phyloP scores from a whole-genome alignment of 1,139 yeast genomes.

The Nakaseomyces delphensis region DNA sequence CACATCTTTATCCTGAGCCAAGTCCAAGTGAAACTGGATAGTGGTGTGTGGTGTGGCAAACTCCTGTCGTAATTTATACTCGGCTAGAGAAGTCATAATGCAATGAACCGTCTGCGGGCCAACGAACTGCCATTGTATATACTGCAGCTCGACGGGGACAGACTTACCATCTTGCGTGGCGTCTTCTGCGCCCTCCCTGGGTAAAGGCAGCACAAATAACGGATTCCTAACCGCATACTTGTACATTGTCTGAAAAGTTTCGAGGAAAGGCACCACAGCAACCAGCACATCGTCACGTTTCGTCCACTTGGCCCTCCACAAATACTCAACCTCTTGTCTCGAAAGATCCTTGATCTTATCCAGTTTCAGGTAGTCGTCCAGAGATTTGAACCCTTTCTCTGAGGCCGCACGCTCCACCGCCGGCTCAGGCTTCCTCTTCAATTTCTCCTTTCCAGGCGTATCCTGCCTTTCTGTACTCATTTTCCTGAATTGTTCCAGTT shows the following conservation, averaged over 20 bases:
- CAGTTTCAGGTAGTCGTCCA: constrained; percentile 61
- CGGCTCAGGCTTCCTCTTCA: constrained; percentile 43
- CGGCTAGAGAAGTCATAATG: constrained; percentile 84
- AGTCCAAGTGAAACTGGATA: constrained; percentile 75
- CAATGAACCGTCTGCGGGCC: constrained; percentile 83
- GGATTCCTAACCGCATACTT: constrained; percentile 68
- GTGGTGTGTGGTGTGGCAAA: constrained; percentile 95
- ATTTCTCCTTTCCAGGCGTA: no score
- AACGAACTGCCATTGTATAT: constrained; percentile 88
- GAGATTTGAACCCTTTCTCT: constrained; percentile 55
- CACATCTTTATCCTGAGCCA: constrained; percentile 50
- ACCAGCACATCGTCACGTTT: constrained; percentile 50
- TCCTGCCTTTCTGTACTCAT: no score
- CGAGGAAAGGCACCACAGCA: constrained; percentile 48
- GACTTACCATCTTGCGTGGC: constrained; percentile 29
- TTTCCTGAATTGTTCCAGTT: constrained; percentile 43
- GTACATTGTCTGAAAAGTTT: constrained; percentile 52
- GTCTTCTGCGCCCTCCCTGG: constrained; percentile 33
- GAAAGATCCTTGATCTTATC: constrained; percentile 54
- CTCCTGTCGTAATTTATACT: constrained; percentile 82
- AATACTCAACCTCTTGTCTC: constrained; percentile 58
- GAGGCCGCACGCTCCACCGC: constrained; percentile 38
- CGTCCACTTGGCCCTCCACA: constrained; percentile 87
- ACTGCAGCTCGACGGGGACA: constrained; percentile 60
- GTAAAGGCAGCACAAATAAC: constrained; percentile 63